Percentiles rank a stretch among this genome's conserved stretches.
Conservation (phyloP, 805 yeast genomes). For the Vanderwaltozyma polyspora region DNA sequence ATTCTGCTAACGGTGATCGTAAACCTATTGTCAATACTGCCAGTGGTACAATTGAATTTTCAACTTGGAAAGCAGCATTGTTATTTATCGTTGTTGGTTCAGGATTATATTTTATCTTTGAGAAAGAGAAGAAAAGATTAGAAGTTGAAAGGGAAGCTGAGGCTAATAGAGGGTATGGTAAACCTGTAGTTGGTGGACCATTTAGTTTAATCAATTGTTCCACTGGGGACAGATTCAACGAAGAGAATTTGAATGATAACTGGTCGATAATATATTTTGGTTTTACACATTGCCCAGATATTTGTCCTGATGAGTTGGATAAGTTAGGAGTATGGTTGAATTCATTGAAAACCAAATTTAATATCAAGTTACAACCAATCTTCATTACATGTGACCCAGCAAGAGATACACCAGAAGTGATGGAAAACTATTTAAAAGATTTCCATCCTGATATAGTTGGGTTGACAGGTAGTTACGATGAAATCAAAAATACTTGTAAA, state of each 20-base stretch:
- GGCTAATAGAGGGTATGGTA: constrained; percentile 78
- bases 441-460: constrained; percentile 88
- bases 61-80: constrained; percentile 75
- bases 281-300: constrained; percentile 95
- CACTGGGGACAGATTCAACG: constrained; percentile 57
- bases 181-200: constrained; percentile 88
- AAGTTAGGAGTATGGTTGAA: constrained; percentile 63
- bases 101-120: constrained; percentile 58
- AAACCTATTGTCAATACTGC: constrained; percentile 23
- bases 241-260: constrained; percentile 62
- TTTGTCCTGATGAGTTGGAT: constrained; percentile 96
- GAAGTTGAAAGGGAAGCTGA: constrained; percentile 71
- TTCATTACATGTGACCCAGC: constrained; percentile 97
- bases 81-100: constrained; percentile 62
- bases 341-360: constrained; percentile 47
- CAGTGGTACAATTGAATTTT: constrained; percentile 45
- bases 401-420: constrained; percentile 78
- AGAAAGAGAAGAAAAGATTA: constrained; percentile 63
- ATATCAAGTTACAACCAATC: constrained; percentile 60
- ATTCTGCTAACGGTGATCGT: neutral
- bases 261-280: constrained; percentile 90
- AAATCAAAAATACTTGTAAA: constrained; percentile 76
- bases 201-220: constrained; percentile 63
- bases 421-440: constrained; percentile 73
- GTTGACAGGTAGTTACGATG: constrained; percentile 81